A percentile compares a stretch with the other conserved stretches of the same genome.
Evolutionary conservation across 176 grass and related monocot species (phyloP).

Genomic region (Avena eriantha): DNA sequence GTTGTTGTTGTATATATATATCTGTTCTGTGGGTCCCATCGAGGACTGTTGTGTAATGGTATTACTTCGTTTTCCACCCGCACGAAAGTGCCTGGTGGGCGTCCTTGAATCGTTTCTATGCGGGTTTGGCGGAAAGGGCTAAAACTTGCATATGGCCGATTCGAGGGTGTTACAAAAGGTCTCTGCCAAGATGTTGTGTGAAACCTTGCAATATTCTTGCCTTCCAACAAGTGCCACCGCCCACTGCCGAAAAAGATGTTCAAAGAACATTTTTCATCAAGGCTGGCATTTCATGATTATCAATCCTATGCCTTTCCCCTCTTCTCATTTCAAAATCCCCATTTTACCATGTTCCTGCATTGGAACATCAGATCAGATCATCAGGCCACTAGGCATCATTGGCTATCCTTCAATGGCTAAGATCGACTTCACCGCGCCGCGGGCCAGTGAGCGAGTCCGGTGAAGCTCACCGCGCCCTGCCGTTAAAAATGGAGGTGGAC

Average conservation of each 20-base stretch:
- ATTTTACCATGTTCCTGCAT: no score
- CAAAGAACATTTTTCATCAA: conserved; percentile 9
- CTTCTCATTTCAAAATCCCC: not conserved
- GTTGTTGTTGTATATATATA: no score
- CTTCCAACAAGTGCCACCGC: conserved; percentile 44
- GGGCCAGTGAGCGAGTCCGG: not conserved
- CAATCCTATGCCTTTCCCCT: not conserved
- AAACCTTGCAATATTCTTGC: conserved; percentile 44
- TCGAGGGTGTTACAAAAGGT: conserved; percentile 21
- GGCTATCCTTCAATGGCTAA: not conserved
- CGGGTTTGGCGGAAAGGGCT: no score
- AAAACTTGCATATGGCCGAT: no score
- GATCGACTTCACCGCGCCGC: not conserved
- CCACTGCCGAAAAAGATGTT: conserved; percentile 20
- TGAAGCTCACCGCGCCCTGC: not conserved
- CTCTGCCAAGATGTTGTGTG: conserved; percentile 25
- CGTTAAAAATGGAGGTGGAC: not conserved
- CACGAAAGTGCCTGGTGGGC: no score
- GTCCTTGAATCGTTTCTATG: no score
- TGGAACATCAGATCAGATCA: no score
- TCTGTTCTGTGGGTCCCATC: no score
- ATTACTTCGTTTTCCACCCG: no score
- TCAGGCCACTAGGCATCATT: not conserved
- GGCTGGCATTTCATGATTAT: no score
- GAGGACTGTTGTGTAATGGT: no score